These are phyloP conservation scores for Penicillium lividum DNA, from an alignment of 495 filamentous ascomycete species.

Conservation along the genomic window DNA sequence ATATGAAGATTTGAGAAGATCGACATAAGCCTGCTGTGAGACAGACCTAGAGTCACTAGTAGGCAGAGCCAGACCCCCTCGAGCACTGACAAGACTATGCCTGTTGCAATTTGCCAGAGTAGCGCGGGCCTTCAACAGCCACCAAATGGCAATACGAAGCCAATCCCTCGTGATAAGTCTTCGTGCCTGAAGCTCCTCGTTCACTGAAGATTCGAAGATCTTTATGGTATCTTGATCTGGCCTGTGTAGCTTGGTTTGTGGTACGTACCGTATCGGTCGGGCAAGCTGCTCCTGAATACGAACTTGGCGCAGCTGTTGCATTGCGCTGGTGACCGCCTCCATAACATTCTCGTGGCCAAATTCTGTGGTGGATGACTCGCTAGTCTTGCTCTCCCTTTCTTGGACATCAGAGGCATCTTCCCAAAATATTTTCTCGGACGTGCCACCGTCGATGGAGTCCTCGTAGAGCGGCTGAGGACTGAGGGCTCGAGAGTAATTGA, in stretches of 20 bases:
- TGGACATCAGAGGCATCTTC: constrained; percentile 6
- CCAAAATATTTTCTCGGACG: constrained; percentile 10
- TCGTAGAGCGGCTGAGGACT: constrained; percentile 8
- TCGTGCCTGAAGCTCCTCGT: constrained; percentile 28
- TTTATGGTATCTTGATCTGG: constrained; percentile 27
- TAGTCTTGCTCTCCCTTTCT: constrained; percentile 10
- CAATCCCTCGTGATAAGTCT: constrained; percentile 36
- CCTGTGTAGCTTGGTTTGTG: constrained; percentile 31
- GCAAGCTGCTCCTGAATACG: constrained; percentile 31
- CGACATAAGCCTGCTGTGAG: constrained; percentile 39
- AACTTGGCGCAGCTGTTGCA: constrained; percentile 33
- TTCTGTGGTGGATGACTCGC: constrained; percentile 6
- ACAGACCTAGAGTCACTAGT: constrained; percentile 23
- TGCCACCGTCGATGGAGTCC: constrained; percentile 10
- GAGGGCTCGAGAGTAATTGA: neutral
- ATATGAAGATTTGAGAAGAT: constrained; percentile 47
- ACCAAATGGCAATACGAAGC: constrained; percentile 47
- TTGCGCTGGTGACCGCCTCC: constrained; percentile 32
- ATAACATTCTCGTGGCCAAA: constrained; percentile 19
- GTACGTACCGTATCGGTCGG: constrained; percentile 35
- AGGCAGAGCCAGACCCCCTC: constrained; percentile 31
- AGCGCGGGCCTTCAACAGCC: constrained; percentile 40
- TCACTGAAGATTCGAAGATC: constrained; percentile 25
- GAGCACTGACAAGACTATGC: constrained; percentile 23
- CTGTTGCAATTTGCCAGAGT: constrained; percentile 30